phyloP scores from a whole-genome alignment of 371 early-diverging fungal genomes.

The Mucor plumbeus region DNA sequence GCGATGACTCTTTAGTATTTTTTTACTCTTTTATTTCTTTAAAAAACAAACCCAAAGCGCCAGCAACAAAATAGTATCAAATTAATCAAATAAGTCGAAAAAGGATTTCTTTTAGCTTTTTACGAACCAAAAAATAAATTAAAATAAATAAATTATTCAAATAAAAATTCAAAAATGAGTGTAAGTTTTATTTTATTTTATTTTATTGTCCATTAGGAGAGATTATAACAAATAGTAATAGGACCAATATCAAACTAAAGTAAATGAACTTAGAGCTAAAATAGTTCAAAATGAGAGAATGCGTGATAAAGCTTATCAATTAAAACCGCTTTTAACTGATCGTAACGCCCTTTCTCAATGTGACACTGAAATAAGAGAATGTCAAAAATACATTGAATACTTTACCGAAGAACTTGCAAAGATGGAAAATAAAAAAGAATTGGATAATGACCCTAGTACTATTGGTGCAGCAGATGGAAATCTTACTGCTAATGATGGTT shows the following conservation, averaged over 20 bases:
- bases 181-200: too few relatives aligned
- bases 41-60: too few relatives aligned
- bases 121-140: too few relatives aligned
- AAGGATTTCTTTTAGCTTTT: too few relatives aligned
- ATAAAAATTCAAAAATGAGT: too few relatives aligned
- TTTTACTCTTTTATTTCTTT: too few relatives aligned
- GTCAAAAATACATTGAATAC: constrained; percentile 83
- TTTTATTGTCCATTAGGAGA: too few relatives aligned
- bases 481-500: not conserved
- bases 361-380: constrained; percentile 78
- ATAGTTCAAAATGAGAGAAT: constrained; percentile 73
- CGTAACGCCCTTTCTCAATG: constrained; percentile 74
- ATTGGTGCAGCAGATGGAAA: not conserved
- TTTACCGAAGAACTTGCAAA: constrained; percentile 70
- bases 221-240: not conserved
- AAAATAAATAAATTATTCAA: too few relatives aligned
- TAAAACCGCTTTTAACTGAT: constrained; percentile 72
- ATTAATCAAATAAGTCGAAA: too few relatives aligned
- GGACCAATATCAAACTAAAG: constrained; percentile 26
- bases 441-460: not conserved
- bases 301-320: constrained; percentile 72
- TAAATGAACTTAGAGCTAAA: constrained; percentile 59
- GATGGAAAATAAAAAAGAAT: not conserved
- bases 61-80: too few relatives aligned
- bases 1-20: too few relatives aligned